Conservation (phyloP, 1,284 basidiomycete species). For the Mycosarcoma mackinlayi region DNA sequence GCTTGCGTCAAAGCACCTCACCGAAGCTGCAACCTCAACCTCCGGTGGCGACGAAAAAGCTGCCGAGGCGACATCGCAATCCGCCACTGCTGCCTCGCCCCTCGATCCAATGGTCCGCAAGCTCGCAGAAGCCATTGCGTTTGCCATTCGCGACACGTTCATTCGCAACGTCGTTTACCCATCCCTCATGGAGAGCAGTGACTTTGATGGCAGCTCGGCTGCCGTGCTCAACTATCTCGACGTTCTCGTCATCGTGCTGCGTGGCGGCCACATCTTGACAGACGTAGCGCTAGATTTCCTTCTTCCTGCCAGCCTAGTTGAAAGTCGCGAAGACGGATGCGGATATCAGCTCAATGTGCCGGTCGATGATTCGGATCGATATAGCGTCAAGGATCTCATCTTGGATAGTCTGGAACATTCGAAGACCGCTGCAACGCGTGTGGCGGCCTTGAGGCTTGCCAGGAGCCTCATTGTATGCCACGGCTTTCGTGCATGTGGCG, state of each 20-base stretch:
- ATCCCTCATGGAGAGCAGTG: slow-evolving; percentile 91
- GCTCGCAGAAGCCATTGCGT: slow-evolving; percentile 39
- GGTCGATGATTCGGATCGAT: slow-evolving; percentile 35
- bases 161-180: slow-evolving; percentile 93
- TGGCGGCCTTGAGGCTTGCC: slow-evolving; percentile 52
- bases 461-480: slow-evolving; percentile 49
- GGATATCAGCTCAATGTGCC: slow-evolving; percentile 24
- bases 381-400: slow-evolving; percentile 57
- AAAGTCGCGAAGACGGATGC: neutral
- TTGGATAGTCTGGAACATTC: slow-evolving; percentile 37
- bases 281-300: slow-evolving; percentile 57
- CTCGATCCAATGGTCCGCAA: slow-evolving; percentile 42
- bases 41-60: slow-evolving; percentile 18
- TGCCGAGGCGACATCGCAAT: neutral
- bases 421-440: slow-evolving; percentile 29
- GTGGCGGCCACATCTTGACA: slow-evolving; percentile 52
- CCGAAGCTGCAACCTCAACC: slow-evolving; percentile 6
- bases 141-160: slow-evolving; percentile 83
- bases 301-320: slow-evolving; percentile 9
- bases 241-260: slow-evolving; percentile 53
- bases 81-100: neutral
- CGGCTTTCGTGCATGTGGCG: slow-evolving; percentile 43
- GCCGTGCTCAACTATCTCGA: slow-evolving; percentile 98
- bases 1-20: slow-evolving; percentile 28
- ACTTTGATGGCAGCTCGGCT: slow-evolving; percentile 89